phyloP scores from a whole-genome alignment of 164 flowering plant genomes.

The Magnolia officinalis region DNA sequence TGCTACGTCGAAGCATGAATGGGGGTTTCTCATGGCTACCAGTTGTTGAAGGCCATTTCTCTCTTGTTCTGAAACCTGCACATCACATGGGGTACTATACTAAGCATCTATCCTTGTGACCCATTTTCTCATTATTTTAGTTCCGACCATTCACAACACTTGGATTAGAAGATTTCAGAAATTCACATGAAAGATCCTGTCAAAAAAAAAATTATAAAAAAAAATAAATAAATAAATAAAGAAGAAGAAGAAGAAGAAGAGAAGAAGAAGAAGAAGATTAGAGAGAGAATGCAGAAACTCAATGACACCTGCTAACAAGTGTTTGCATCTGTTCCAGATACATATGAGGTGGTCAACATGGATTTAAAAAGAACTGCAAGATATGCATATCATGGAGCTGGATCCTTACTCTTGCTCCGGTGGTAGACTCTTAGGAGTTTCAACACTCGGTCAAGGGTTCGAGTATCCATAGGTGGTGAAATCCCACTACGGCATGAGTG shows the following conservation, averaged over 20 bases:
- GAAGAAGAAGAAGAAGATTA: neutral
- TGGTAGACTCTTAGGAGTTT: no score
- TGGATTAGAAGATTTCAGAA: neutral
- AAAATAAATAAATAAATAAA: no score
- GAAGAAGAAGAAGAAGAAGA: no score
- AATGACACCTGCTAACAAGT: neutral
- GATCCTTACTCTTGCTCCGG: no score
- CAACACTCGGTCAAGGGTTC: no score
- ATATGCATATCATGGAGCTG: neutral
- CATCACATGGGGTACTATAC: constrained; percentile 10
- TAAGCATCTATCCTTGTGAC: neutral
- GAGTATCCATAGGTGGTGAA: no score
- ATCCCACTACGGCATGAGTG: no score
- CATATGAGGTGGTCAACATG: neutral
- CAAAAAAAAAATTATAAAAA: no score
- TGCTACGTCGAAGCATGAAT: constrained; percentile 23
- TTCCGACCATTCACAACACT: constrained; percentile 23
- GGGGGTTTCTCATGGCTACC: constrained; percentile 18
- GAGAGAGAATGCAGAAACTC: neutral
- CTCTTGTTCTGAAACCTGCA: constrained; percentile 33
- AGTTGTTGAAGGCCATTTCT: constrained; percentile 27
- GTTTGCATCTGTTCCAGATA: neutral
- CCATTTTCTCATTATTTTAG: constrained; percentile 2
- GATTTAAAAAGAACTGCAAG: neutral
- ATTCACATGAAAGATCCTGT: neutral